Percentiles rank a stretch among this genome's conserved stretches.
These are phyloP conservation scores for Talaromyces adpressus DNA, from an alignment of 495 filamentous ascomycete genomes.

Conservation along the genomic window DNA sequence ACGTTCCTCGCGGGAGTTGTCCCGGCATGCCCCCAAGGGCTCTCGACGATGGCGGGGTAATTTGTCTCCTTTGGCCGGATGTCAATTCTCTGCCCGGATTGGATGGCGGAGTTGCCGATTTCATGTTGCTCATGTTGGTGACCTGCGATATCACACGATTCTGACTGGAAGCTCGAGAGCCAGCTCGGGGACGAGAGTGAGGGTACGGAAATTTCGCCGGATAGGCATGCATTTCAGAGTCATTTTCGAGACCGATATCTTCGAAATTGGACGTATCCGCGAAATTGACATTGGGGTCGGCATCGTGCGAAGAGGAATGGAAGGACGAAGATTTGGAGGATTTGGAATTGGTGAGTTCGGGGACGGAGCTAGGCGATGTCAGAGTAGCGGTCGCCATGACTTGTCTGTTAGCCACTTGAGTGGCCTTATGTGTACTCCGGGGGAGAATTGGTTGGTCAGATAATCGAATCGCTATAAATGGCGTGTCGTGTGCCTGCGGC, in stretches of 20 bases:
- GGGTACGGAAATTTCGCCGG: slow-evolving; percentile 1
- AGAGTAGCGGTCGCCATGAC: slow-evolving; percentile 15
- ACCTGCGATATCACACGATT: not conserved
- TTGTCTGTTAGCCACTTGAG: not conserved
- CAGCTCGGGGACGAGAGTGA: slow-evolving; percentile 8
- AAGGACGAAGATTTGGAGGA: slow-evolving; percentile 90
- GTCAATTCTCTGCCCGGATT: slow-evolving; percentile 21
- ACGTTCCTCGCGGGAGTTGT: not conserved
- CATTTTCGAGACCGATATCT: slow-evolving; percentile 83
- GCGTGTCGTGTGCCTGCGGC: not conserved
- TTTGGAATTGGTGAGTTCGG: slow-evolving; percentile 76
- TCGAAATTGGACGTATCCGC: slow-evolving; percentile 79
- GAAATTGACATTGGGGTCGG: slow-evolving; percentile 57
- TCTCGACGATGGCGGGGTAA: slow-evolving; percentile 24
- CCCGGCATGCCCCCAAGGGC: slow-evolving; percentile 12
- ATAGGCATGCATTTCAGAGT: slow-evolving; percentile 24
- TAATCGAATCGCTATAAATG: not conserved
- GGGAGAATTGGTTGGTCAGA: not conserved
- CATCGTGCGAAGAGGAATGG: slow-evolving; percentile 62
- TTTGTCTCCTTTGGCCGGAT: slow-evolving; percentile 40
- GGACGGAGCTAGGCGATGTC: slow-evolving; percentile 67
- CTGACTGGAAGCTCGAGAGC: slow-evolving; percentile 7
- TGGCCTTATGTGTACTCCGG: not conserved
- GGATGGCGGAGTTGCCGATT: not conserved
- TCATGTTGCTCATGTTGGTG: not conserved